These are phyloP conservation scores for Pterulicium gracile DNA, from an alignment of 1,284 basidiomycete species.

Conservation along the genomic window DNA sequence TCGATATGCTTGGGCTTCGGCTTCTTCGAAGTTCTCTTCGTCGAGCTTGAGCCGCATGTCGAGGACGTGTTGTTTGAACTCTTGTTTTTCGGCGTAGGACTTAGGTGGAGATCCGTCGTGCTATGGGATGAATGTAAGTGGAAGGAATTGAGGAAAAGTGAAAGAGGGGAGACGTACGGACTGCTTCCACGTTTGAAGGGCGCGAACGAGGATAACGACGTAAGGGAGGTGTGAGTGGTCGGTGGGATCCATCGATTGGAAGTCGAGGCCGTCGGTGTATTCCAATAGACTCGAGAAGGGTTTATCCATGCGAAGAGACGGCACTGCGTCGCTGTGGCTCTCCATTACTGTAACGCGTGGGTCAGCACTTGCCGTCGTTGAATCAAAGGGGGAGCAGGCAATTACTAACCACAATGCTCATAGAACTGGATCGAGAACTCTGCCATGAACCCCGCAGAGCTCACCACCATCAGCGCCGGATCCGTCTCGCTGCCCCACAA, in stretches of 20 bases:
- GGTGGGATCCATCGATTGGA: slow-evolving; percentile 70
- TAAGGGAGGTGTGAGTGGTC: slow-evolving; percentile 86
- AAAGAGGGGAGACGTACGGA: slow-evolving; percentile 29
- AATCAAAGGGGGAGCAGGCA: background rate
- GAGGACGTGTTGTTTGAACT: slow-evolving; percentile 62
- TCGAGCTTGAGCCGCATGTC: slow-evolving; percentile 63
- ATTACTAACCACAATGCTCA: slow-evolving; percentile 67
- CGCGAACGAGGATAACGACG: slow-evolving; percentile 77
- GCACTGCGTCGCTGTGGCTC: slow-evolving; percentile 78
- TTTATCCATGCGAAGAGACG: slow-evolving; percentile 81
- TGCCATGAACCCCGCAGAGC: slow-evolving; percentile 83
- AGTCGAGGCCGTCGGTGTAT: slow-evolving; percentile 63
- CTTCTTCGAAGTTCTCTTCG: slow-evolving; percentile 96
- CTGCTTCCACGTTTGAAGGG: slow-evolving; percentile 73
- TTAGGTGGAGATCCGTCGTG: slow-evolving; percentile 58
- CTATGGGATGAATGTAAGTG: slow-evolving; percentile 20
- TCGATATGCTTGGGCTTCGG: slow-evolving; percentile 71
- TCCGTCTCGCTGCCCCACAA: slow-evolving; percentile 53
- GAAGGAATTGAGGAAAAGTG: background rate
- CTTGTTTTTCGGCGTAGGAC: slow-evolving; percentile 60
- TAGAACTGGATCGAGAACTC: slow-evolving; percentile 81
- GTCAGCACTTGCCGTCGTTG: background rate
- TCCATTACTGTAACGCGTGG: slow-evolving; percentile 62
- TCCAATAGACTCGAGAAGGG: slow-evolving; percentile 78
- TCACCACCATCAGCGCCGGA: slow-evolving; percentile 67